phyloP scores from a whole-genome alignment of 768 basidiomycete genomes.

The Calocera cornea region DNA sequence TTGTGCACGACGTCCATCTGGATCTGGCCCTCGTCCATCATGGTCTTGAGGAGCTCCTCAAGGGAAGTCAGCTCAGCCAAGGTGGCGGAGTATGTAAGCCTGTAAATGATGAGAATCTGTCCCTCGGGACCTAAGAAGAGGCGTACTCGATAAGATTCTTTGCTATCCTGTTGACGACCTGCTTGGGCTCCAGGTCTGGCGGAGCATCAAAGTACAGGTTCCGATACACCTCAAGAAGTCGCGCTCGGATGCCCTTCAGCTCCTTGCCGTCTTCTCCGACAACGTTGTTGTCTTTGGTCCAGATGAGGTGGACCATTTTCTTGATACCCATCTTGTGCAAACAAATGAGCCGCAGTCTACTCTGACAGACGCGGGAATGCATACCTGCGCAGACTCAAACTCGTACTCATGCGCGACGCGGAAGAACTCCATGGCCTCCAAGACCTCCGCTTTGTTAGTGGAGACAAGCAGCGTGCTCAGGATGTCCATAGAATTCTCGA shows the following conservation, averaged over 20 bases:
- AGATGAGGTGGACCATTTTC: constrained; percentile 93
- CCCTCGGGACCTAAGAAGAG: constrained; percentile 2
- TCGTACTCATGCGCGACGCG: constrained; percentile 66
- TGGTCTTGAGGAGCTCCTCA: constrained; percentile 90
- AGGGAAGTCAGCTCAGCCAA: constrained; percentile 90
- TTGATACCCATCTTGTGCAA: constrained; percentile 62
- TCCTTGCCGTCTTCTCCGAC: constrained; percentile 68
- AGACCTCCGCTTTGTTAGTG: constrained; percentile 36
- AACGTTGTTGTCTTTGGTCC: constrained; percentile 82
- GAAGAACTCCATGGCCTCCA: constrained; percentile 60
- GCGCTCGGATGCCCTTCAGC: constrained; percentile 74
- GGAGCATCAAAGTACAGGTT: constrained; percentile 78
- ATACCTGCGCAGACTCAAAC: constrained; percentile 61
- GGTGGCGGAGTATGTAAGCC: constrained; percentile 81
- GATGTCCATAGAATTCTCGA: constrained; percentile 54
- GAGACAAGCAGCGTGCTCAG: constrained; percentile 72
- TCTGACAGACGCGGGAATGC: constrained; percentile 11
- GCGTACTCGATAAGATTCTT: constrained; percentile 94
- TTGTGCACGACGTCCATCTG: constrained; percentile 75
- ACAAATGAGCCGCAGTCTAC: constrained; percentile 8
- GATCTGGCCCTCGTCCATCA: constrained; percentile 83
- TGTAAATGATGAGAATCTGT: constrained; percentile 23
- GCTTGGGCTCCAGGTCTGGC: constrained; percentile 59
- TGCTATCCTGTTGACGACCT: constrained; percentile 80
- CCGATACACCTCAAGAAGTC: constrained; percentile 79